phyloP scores from a whole-genome alignment of 331 rosid genomes.

The Ulmus americana region DNA sequence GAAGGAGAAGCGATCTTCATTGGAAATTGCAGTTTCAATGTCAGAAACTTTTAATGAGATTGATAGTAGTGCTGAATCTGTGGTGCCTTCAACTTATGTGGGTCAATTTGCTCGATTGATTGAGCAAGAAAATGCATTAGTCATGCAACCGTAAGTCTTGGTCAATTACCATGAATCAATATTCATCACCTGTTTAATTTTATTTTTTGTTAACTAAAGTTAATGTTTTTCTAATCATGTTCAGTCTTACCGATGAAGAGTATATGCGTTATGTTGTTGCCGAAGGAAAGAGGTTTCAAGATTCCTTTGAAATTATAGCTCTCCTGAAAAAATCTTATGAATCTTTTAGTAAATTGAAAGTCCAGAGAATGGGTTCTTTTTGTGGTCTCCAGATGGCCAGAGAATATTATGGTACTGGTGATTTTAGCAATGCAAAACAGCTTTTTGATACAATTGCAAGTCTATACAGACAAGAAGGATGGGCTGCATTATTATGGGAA shows the following conservation, averaged over 20 bases:
- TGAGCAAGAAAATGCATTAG: constrained; percentile 61
- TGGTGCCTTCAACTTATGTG: constrained; percentile 67
- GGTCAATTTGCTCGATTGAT: constrained; percentile 79
- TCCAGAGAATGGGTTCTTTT: constrained; percentile 65
- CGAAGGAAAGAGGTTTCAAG: constrained; percentile 81
- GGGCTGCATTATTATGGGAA: constrained; percentile 89
- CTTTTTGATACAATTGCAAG: constrained; percentile 60
- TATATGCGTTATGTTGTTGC: constrained; percentile 52
- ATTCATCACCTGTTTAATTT: neutral
- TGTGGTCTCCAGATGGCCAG: constrained; percentile 83
- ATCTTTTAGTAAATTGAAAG: constrained; percentile 46
- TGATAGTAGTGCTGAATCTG: constrained; percentile 55
- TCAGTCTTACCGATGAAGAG: constrained; percentile 85
- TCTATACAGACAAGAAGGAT: constrained; percentile 91
- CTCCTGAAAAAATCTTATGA: constrained; percentile 69
- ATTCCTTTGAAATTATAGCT: constrained; percentile 82
- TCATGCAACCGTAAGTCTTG: constrained; percentile 71
- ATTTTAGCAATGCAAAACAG: constrained; percentile 56
- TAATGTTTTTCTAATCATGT: constrained; percentile 24
- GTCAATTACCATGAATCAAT: constrained; percentile 4
- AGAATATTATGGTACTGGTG: constrained; percentile 73
- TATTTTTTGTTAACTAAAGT: constrained; percentile 18
- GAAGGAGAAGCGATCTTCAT: constrained; percentile 70
- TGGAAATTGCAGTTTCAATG: constrained; percentile 69
- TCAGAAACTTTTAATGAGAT: constrained; percentile 50